phyloP scores from a whole-genome alignment of 805 yeast species.

The Debaryomyces tyrocola region DNA sequence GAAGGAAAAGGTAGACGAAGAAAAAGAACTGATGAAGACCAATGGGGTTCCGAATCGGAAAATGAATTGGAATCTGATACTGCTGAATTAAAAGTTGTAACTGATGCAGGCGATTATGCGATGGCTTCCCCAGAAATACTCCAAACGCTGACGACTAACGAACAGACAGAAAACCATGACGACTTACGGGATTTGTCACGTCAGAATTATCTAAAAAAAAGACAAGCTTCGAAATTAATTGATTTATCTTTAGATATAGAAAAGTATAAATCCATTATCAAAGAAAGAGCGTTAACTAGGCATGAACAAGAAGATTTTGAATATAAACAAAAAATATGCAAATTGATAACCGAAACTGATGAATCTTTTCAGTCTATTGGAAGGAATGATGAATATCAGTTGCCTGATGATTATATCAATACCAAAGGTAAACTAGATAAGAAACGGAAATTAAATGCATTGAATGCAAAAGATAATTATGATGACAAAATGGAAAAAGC shows the following conservation, averaged over 20 bases:
- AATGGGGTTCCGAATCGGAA: conserved; percentile 16
- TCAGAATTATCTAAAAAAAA: conserved; percentile 18
- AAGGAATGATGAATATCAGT: conserved; percentile 31
- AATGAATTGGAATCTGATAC: conserved; percentile 1
- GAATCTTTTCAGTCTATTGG: conserved; percentile 4
- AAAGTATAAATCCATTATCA: conserved; percentile 4
- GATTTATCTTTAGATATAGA: conserved; percentile 17
- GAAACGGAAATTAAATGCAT: conserved; percentile 51
- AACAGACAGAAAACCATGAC: conserved; percentile 4
- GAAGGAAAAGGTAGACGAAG: conserved; percentile 15
- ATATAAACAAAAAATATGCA: conserved; percentile 16
- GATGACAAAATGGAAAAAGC: conserved; percentile 17
- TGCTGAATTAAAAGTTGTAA: neutral
- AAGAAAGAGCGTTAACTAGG: conserved; percentile 2
- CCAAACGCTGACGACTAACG: neutral
- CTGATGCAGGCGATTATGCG: conserved; percentile 1
- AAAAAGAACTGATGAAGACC: conserved; percentile 10
- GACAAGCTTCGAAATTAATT: conserved; percentile 18
- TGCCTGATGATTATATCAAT: conserved; percentile 60
- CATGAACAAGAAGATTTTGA: conserved; percentile 17
- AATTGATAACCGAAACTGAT: conserved; percentile 22
- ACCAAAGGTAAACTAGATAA: conserved; percentile 53
- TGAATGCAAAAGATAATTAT: conserved; percentile 35
- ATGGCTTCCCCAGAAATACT: neutral
- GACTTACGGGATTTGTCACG: conserved; percentile 16